These are phyloP conservation scores for Chaetomium fimeti DNA, from an alignment of 495 filamentous ascomycete species.

Conservation along the genomic window DNA sequence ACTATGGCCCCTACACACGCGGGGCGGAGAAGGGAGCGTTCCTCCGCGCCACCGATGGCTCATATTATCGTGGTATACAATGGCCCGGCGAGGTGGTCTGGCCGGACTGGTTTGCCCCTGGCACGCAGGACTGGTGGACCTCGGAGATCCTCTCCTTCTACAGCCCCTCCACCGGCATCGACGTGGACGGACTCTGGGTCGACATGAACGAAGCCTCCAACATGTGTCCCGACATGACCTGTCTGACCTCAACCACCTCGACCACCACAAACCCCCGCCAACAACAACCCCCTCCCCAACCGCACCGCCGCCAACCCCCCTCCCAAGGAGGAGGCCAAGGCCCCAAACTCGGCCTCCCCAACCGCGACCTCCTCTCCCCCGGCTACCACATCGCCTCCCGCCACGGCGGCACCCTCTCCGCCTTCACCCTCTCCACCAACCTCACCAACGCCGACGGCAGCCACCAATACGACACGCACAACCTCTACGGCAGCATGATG, in stretches of 20 bases:
- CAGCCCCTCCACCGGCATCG: conserved; percentile 59
- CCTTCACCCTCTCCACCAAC: conserved; percentile 71
- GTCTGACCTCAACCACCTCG: conserved; percentile 1
- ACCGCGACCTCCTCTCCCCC: conserved; percentile 65
- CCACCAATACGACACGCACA: conserved; percentile 77
- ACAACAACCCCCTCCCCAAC: background rate
- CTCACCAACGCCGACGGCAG: conserved; percentile 69
- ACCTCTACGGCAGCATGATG: conserved; percentile 88
- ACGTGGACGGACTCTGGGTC: conserved; percentile 86
- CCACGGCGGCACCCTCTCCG: conserved; percentile 60
- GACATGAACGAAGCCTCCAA: conserved; percentile 63
- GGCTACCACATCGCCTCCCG: conserved; percentile 71
- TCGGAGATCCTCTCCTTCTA: conserved; percentile 71
- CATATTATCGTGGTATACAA: conserved; percentile 70
- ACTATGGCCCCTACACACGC: conserved; percentile 61
- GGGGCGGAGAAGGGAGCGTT: conserved; percentile 63
- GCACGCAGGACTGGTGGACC: conserved; percentile 70
- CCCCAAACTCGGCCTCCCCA: conserved; percentile 54
- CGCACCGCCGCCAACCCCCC: background rate
- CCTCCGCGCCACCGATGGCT: conserved; percentile 62
- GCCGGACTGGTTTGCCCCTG: conserved; percentile 80
- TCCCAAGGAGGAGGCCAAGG: background rate
- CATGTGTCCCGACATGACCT: conserved; percentile 30
- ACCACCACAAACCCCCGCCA: background rate
- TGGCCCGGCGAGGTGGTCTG: conserved; percentile 83